These are phyloP conservation scores for Rhizophagus prolifer DNA, from an alignment of 192 early-diverging fungal species.

Conservation along the genomic window DNA sequence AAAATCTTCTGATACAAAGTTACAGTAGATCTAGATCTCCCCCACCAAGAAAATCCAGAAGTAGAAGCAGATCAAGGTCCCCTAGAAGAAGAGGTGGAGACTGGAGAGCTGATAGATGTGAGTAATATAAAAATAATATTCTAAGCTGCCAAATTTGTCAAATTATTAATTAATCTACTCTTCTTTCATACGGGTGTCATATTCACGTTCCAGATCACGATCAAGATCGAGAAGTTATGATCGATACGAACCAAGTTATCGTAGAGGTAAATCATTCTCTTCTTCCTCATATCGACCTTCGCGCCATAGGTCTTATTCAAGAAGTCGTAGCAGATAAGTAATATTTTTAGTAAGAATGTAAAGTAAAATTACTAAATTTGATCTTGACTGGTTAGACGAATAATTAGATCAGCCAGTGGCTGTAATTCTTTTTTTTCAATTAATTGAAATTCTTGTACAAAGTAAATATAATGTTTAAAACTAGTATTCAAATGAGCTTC, in stretches of 20 bases:
- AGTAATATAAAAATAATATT: background rate
- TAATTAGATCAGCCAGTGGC: constrained; percentile 75
- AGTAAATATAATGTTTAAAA: constrained; percentile 93
- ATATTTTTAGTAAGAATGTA: background rate
- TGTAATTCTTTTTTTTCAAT: constrained; percentile 83
- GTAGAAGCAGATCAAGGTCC: background rate
- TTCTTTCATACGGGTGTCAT: background rate
- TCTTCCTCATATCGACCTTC: background rate
- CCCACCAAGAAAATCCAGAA: background rate
- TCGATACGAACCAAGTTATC: background rate
- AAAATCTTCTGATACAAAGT: constrained; percentile 1
- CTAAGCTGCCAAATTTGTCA: background rate
- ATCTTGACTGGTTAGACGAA: constrained; percentile 15
- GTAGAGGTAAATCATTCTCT: background rate
- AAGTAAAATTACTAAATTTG: background rate
- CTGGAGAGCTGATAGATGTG: background rate
- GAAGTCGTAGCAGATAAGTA: background rate
- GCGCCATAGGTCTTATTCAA: background rate
- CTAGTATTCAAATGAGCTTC: constrained; percentile 90
- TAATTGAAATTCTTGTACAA: constrained; percentile 84
- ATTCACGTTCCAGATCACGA: background rate
- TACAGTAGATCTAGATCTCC: constrained; percentile 9
- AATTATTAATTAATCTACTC: background rate
- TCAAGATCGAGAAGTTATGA: background rate
- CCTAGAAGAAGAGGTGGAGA: background rate